These are phyloP conservation scores for Thalassiosira profunda DNA, from an alignment of 108 stramenopile species.

Conservation along the genomic window DNA sequence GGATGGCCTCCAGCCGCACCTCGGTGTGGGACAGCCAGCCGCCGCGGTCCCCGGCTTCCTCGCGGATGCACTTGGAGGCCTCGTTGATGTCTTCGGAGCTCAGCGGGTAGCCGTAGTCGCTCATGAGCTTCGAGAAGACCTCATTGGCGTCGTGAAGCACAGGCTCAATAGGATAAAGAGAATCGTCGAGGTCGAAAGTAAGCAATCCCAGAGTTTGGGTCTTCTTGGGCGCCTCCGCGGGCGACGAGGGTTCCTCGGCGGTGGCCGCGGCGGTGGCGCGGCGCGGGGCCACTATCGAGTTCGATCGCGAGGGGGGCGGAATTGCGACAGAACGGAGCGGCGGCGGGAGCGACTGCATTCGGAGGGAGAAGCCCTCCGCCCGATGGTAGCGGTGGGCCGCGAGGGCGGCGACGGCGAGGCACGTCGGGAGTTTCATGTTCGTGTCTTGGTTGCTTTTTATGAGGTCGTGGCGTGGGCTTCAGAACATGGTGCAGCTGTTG, in stretches of 20 bases:
- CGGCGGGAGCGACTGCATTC: conserved; percentile 6
- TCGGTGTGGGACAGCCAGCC: conserved; percentile 79
- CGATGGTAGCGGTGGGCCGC: not conserved
- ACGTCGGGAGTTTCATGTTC: no score
- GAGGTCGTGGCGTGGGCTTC: no score
- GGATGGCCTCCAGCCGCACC: conserved; percentile 82
- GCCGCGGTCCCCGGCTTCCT: conserved; percentile 51
- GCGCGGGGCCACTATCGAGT: conserved; percentile 30
- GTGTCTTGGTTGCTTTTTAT: no score
- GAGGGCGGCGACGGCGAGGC: no score
- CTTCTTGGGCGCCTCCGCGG: not conserved
- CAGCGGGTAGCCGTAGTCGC: conserved; percentile 73
- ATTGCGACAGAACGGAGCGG: conserved; percentile 8
- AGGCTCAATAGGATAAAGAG: conserved; percentile 70
- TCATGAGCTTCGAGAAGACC: conserved; percentile 85
- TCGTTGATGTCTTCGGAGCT: conserved; percentile 78
- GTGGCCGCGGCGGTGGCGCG: conserved; percentile 23
- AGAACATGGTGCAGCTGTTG: no score
- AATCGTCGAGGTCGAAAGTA: conserved; percentile 88
- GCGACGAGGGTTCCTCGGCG: not conserved
- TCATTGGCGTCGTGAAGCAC: conserved; percentile 79
- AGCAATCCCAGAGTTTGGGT: conserved; percentile 57
- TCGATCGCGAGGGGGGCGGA: conserved; percentile 8
- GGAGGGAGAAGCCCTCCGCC: conserved; percentile 20
- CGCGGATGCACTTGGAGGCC: conserved; percentile 73